phyloP scores from a whole-genome alignment of 78 protist species.

The Isochrysis galbana region DNA sequence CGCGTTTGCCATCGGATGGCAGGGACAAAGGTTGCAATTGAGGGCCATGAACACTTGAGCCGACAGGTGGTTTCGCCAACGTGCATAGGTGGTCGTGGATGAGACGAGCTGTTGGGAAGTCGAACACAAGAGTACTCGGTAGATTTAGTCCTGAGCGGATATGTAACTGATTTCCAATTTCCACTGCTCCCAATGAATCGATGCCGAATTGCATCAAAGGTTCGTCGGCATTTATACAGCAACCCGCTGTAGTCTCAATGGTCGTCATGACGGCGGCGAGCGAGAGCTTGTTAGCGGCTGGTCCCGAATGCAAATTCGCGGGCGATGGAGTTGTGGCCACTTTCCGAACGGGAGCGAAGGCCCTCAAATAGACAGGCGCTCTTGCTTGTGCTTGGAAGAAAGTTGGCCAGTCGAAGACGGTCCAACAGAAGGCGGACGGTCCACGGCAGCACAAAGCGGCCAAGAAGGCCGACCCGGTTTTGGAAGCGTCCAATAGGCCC shows the following conservation, averaged over 20 bases:
- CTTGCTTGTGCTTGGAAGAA: too few relatives aligned
- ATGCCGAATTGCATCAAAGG: background rate
- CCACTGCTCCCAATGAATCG: slow-evolving; percentile 22
- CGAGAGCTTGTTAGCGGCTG: background rate
- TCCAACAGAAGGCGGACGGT: background rate
- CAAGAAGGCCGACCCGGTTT: background rate
- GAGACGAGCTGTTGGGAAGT: background rate
- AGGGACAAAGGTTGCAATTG: background rate
- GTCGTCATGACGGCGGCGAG: background rate
- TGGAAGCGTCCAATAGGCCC: background rate
- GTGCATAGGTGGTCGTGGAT: too few relatives aligned
- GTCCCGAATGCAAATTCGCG: background rate
- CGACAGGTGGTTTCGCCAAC: background rate
- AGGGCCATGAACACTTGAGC: too few relatives aligned
- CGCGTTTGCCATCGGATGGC: background rate
- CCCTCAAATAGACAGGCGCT: background rate
- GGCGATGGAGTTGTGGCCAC: background rate
- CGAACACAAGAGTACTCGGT: background rate
- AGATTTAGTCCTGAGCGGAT: background rate
- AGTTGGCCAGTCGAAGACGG: background rate
- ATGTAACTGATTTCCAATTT: background rate
- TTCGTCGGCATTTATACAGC: background rate
- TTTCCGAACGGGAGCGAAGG: background rate
- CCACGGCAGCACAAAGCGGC: background rate
- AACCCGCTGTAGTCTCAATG: background rate